Base-by-base conservation (phyloP, 2,329 filamentous ascomycete genomes). In the Paracoccidioides brasiliensis region DNA sequence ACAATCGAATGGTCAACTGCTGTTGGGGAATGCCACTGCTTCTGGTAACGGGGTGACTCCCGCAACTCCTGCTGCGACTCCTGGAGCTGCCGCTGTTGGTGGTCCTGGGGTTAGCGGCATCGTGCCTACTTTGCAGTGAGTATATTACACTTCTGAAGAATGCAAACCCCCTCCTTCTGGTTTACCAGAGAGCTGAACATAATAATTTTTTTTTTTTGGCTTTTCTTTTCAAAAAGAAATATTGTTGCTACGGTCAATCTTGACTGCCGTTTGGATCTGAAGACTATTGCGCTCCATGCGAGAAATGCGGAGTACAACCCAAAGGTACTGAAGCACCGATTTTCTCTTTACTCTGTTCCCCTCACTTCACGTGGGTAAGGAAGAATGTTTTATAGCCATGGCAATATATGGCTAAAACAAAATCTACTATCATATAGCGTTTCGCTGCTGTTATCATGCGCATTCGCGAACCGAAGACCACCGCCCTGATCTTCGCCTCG, bases 361-460 rank as follows among this genome's bases (percentile, higher is more conserved):
- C 32, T 10, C 15, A 30, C 38, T 50, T n/a, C 59, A 30, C 43
- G 56, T 52, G 49, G 35, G 37, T 12, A 37, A 42, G 37, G 32
- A 14, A 14, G n/a, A 32, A 15, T 8, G 12, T 56, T 59, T 40
- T 59, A 55, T 60, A 65, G 67, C 67, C 67, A 67, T 57, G 66
- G 67, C 59, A 68, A 65, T 69, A 67, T 70, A 65, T 72, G 72
- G 70, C 75, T 74, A 72, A 73, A 71, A 66, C 64, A 62, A 65
- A 62, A 64, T 66, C 41, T 42, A 37, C 37, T 67, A 64, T 69
- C 22, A 60, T 61, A 67, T 76, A 95, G 90, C 91, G 91, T 86
- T 97, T 97, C 70, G 93, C 91, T 66, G 91, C 91, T 69, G 91
- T 97, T 62, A 97, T 98, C 74, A 97, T 98, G 93, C 90, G 93